Base-by-base conservation (phyloP, 306 rosid species). In the Prunus mira region DNA sequence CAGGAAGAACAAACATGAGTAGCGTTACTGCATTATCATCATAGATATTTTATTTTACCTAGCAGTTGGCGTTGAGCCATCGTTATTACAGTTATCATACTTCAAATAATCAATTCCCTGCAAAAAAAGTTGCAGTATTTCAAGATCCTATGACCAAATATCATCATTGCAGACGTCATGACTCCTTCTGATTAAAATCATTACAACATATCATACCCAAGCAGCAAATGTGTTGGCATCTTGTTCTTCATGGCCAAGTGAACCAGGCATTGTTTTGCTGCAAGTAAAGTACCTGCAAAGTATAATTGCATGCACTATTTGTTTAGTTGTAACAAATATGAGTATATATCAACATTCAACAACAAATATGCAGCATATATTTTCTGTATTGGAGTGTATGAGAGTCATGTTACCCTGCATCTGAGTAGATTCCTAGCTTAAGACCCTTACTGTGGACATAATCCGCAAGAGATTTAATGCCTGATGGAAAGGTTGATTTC, bases 71-170 rank as follows among this genome's bases (percentile, higher is more conserved):
- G 81, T 95, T 69, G 88, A 73, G 73, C 78, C 95, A 75, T 71
- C 99, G 80, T 86, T 89, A 71, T 81, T 19, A 79, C 97, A 95
- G 62, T 95, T 95, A 77, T 95, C 97, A 82, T 95, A 92, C 92
- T 95, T 95, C 97, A 95, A 88, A 82, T 95, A 95, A 84, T 92
- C 99, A 78, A 95, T 88, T 73, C 93, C 99, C 99, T 95, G 87
- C 72, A 28, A 67, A 86, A 86, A 54, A 73, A 75, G 70, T 52
- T 17, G 17, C 38, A 61, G 11, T 47, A 57, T 46, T 14, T 65
- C 25, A 50, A 47, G 57, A 67, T 61, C 58, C 69, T 45, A 10
- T 12, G 4, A 51, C 2, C 13, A 69, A 64, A 46, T 38, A 22
- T 51, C 11, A 66, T 28, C 57, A 13, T 9, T 45, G 38, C 24